Evolutionary conservation across 805 yeast species (phyloP).

Genomic region (Ogataea saltuana): DNA sequence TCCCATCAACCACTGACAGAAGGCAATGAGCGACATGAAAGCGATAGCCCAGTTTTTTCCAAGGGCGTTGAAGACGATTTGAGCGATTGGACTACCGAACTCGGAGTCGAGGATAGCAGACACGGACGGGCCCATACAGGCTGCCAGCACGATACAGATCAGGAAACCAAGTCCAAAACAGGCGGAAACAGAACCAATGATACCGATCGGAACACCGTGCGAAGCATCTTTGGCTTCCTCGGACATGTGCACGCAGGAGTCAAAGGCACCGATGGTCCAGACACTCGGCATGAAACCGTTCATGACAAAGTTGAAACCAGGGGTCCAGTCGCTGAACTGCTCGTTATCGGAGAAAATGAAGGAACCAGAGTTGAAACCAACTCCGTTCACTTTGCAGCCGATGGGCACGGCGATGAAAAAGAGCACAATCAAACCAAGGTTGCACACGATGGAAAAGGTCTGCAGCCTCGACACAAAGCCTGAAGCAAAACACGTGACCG

Average conservation of each 20-base stretch:
- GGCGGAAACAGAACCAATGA: constrained; percentile 44
- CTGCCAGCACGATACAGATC: constrained; percentile 41
- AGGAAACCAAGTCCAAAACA: constrained; percentile 47
- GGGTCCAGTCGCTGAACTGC: constrained; percentile 39
- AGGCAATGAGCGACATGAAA: constrained; percentile 47
- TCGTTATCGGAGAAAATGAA: constrained; percentile 40
- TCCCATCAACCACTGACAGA: constrained; percentile 51
- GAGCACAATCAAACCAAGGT: constrained; percentile 38
- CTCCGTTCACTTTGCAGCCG: constrained; percentile 35
- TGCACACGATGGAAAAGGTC: constrained; percentile 40
- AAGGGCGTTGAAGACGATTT: constrained; percentile 46
- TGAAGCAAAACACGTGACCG: constrained; percentile 41
- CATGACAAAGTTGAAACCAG: constrained; percentile 41
- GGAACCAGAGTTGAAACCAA: constrained; percentile 34
- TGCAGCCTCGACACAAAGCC: constrained; percentile 43
- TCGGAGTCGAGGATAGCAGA: constrained; percentile 32
- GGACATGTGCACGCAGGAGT: constrained; percentile 51
- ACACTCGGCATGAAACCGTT: constrained; percentile 48
- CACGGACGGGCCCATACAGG: constrained; percentile 37
- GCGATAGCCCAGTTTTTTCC: constrained; percentile 53
- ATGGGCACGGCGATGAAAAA: constrained; percentile 49
- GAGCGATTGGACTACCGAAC: constrained; percentile 49
- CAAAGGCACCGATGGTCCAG: constrained; percentile 56
- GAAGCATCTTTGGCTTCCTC: constrained; percentile 49
- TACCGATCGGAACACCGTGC: constrained; percentile 46